A percentile compares a stretch with the other conserved stretches of the same genome.
phyloP scores from a whole-genome alignment of 1,284 basidiomycete genomes.

The Ceratobasidium sp. region DNA sequence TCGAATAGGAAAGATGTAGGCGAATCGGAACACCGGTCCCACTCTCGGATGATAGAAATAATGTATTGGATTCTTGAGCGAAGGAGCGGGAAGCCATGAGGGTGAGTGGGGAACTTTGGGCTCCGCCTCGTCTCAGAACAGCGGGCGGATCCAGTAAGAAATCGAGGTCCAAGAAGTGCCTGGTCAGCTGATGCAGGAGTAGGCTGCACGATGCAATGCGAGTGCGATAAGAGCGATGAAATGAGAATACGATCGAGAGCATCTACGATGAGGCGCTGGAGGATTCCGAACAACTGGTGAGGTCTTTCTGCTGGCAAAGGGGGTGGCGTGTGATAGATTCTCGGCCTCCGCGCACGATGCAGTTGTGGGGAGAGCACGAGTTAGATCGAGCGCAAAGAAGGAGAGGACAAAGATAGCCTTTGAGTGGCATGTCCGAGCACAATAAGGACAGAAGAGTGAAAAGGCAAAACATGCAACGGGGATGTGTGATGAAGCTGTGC shows the following conservation, averaged over 20 bases:
- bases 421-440: background rate
- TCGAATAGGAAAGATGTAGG: background rate
- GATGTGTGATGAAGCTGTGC: too few species aligned
- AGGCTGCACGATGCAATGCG: too few species aligned
- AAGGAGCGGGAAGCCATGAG: too few species aligned
- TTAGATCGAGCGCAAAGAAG: background rate
- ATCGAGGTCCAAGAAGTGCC: background rate
- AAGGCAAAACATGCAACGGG: background rate
- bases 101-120: too few species aligned
- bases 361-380: conserved; percentile 3
- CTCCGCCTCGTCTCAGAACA: background rate
- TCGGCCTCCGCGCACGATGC: conserved; percentile 3
- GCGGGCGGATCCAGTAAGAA: background rate
- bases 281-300: background rate
- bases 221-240: background rate
- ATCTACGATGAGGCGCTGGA: background rate
- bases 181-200: background rate
- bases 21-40: background rate
- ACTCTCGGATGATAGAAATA: background rate
- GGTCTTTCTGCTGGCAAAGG: background rate
- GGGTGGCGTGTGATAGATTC: conserved; percentile 13
- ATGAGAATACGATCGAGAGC: background rate
- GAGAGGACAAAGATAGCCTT: conserved; percentile 10
- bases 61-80: background rate
- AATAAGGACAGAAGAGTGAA: conserved; percentile 9